These are phyloP conservation scores for Mortierella sp. DNA, from an alignment of 371 early-diverging fungal genomes.

Conservation along the genomic window DNA sequence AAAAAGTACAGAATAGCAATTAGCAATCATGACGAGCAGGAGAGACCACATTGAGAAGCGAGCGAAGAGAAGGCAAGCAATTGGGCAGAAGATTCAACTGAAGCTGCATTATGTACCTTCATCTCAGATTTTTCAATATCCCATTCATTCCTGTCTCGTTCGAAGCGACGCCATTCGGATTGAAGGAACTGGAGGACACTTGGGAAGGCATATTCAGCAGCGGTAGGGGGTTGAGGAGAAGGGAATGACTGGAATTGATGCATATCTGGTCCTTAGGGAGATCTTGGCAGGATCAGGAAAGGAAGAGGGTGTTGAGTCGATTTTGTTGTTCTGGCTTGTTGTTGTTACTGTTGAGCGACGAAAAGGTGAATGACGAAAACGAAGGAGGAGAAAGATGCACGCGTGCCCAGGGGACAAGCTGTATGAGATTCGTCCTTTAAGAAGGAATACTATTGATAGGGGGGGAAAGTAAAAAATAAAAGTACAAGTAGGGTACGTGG, in stretches of 20 bases:
- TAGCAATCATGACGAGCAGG: background rate
- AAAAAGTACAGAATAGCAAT: background rate
- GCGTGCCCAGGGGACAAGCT: background rate
- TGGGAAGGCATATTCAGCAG: slow-evolving; percentile 80
- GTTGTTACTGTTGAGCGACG: background rate
- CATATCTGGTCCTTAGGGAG: slow-evolving; percentile 13
- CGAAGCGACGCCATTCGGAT: slow-evolving; percentile 89
- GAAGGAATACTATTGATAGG: background rate
- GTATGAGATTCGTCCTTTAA: background rate
- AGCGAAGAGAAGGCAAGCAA: background rate
- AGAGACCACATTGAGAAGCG: background rate
- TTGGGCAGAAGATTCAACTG: background rate
- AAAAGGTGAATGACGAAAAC: background rate
- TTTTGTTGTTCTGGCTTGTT: background rate
- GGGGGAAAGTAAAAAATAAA: background rate
- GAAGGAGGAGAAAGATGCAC: background rate
- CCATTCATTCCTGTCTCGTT: slow-evolving; percentile 93
- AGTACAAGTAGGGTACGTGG: background rate
- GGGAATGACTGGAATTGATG: slow-evolving; percentile 38
- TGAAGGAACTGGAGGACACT: slow-evolving; percentile 89
- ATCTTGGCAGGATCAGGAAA: slow-evolving; percentile 5
- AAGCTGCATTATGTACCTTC: slow-evolving; percentile 65
- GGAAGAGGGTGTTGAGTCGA: background rate
- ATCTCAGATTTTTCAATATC: slow-evolving; percentile 87
- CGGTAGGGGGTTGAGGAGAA: slow-evolving; percentile 33